Evolutionary conservation across 202 grass and related monocot genomes (phyloP).

Genomic region (Thinopyrum obtusiflorum): DNA sequence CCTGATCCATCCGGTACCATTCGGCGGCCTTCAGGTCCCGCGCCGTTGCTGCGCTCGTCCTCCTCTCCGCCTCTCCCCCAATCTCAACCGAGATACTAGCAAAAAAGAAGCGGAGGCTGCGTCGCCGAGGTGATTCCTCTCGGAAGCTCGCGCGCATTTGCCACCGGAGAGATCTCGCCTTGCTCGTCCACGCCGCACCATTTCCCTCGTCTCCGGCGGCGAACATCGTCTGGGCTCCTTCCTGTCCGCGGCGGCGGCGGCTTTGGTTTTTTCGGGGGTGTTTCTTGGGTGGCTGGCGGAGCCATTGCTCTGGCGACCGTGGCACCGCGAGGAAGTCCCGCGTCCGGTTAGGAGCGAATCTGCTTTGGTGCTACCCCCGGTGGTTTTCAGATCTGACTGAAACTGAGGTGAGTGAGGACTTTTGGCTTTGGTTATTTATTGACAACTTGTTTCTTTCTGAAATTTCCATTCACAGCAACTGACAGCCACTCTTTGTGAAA

Average conservation of each 20-base stretch:
- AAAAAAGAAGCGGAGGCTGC: neutral
- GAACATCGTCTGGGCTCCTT: no score
- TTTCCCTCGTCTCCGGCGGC: neutral
- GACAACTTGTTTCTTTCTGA: neutral
- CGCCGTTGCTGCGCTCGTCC: slow-evolving; percentile 15
- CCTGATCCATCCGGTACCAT: neutral
- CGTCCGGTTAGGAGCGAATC: neutral
- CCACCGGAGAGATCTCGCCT: neutral
- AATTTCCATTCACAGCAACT: no score
- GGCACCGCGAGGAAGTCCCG: neutral
- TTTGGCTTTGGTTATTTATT: neutral
- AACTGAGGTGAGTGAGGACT: neutral
- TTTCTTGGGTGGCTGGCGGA: neutral
- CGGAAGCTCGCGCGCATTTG: neutral
- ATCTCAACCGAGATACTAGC: neutral
- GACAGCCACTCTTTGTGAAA: no score
- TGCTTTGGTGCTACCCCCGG: neutral
- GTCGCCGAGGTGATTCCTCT: neutral
- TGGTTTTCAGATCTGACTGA: slow-evolving; percentile 1
- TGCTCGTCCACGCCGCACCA: neutral
- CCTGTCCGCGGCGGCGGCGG: neutral
- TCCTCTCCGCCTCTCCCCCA: neutral
- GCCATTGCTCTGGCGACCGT: neutral
- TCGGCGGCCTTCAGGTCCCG: neutral
- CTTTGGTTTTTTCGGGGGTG: neutral